These are phyloP conservation scores for Immersiporthe knoxdaviesiana DNA, from an alignment of 2,329 filamentous ascomycete species.

Conservation along the genomic window DNA sequence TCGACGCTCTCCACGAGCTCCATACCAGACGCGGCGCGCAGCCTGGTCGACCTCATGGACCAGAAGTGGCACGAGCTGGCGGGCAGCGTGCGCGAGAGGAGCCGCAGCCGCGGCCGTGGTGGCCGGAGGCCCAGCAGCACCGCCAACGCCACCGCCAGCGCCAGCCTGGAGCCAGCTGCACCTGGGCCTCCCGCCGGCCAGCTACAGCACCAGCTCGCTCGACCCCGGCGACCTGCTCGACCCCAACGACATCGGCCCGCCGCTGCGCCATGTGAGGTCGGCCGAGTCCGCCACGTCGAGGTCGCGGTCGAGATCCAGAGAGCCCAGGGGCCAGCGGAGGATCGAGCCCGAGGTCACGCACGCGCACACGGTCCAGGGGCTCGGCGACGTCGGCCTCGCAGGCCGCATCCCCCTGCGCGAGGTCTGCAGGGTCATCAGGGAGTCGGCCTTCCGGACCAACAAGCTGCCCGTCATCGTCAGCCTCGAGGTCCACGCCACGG, in stretches of 20 bases:
- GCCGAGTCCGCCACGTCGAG: slow-evolving; percentile 23
- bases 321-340: slow-evolving; percentile 39
- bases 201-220: slow-evolving; percentile 31
- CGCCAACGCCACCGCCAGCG: slow-evolving; percentile 37
- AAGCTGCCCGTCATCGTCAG: slow-evolving; percentile 87
- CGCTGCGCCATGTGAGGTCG: slow-evolving; percentile 23
- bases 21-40: slow-evolving; percentile 49
- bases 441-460: slow-evolving; percentile 76
- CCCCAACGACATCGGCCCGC: slow-evolving; percentile 23
- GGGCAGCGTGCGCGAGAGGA: slow-evolving; percentile 36
- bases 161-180: slow-evolving; percentile 42
- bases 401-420: slow-evolving; percentile 84
- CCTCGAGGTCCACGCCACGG: slow-evolving; percentile 84
- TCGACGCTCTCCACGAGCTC: slow-evolving; percentile 38
- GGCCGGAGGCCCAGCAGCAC: slow-evolving; percentile 37
- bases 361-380: slow-evolving; percentile 41
- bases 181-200: slow-evolving; percentile 29
- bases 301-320: slow-evolving; percentile 29
- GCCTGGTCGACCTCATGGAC: slow-evolving; percentile 42
- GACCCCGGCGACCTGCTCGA: slow-evolving; percentile 24
- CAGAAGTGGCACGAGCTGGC: slow-evolving; percentile 37
- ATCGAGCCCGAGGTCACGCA: slow-evolving; percentile 81
- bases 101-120: slow-evolving; percentile 38
- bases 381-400: slow-evolving; percentile 72
- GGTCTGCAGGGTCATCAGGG: slow-evolving; percentile 78